Evolutionary conservation across 306 rosid genomes (phyloP).

Genomic region (Crataegus laevigata): DNA sequence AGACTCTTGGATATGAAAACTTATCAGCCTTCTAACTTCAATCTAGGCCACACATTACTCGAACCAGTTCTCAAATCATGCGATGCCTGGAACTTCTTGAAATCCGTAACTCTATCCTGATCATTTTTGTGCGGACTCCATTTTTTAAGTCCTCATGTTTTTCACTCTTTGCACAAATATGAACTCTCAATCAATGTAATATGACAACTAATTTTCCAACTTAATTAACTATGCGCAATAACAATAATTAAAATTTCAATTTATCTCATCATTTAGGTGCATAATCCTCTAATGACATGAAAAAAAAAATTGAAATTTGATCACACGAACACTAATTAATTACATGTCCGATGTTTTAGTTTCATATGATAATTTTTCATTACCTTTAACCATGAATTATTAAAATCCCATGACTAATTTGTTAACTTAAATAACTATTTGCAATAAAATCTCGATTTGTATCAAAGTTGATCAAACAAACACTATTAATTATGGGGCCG

Average conservation of each 20-base stretch:
- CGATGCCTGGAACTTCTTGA: neutral
- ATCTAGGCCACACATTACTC: neutral
- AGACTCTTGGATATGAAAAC: neutral
- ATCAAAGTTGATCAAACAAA: neutral
- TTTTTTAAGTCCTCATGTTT: too few relatives aligned
- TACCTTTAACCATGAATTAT: neutral
- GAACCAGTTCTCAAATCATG: neutral
- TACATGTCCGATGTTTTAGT: neutral
- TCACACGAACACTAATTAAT: neutral
- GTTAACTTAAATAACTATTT: neutral
- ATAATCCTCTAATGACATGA: neutral
- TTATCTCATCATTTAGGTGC: neutral
- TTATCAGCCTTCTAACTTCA: neutral
- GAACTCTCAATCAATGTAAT: neutral
- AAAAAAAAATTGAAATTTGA: neutral
- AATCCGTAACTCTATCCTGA: neutral
- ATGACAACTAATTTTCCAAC: neutral
- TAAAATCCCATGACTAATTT: neutral
- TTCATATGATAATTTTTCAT: too few relatives aligned
- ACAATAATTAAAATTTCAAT: neutral
- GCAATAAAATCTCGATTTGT: neutral
- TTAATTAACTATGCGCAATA: neutral
- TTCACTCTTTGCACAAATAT: neutral
- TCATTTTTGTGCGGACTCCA: too few relatives aligned
- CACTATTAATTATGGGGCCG: neutral